Evolutionary conservation across 495 filamentous ascomycete genomes (phyloP).

Genomic region (Ramalina peruviana): DNA sequence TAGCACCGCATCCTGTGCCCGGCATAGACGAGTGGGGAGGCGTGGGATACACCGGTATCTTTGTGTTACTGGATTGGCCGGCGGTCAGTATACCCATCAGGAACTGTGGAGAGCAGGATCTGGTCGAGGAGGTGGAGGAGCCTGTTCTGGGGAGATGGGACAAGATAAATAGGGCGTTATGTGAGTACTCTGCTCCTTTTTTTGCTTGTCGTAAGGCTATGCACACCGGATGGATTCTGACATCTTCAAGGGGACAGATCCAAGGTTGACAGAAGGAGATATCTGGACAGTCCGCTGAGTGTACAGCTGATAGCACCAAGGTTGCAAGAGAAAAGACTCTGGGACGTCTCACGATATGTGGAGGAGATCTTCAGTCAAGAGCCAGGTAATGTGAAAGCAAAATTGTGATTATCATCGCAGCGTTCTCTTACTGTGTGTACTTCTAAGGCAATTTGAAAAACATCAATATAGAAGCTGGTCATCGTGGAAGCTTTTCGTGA

Average conservation of each 20-base stretch:
- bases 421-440: too few species aligned
- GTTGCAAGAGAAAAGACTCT: constrained; percentile 42
- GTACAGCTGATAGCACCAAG: constrained; percentile 49
- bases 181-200: constrained; percentile 26
- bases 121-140: constrained; percentile 30
- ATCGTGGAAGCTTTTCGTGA: too few species aligned
- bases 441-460: too few species aligned
- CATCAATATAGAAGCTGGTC: too few species aligned
- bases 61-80: constrained; percentile 48
- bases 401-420: neutral
- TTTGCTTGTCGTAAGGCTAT: neutral
- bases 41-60: constrained; percentile 45
- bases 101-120: constrained; percentile 32
- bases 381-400: neutral
- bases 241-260: constrained; percentile 31
- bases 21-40: constrained; percentile 49
- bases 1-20: constrained; percentile 49
- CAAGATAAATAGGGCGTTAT: constrained; percentile 44
- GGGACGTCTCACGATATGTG: constrained; percentile 39
- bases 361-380: constrained; percentile 24
- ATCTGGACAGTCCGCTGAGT: constrained; percentile 39
- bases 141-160: constrained; percentile 43
- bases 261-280: constrained; percentile 38
- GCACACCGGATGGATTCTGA: constrained; percentile 1
- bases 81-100: constrained; percentile 45